These are phyloP conservation scores for Sergeia podlipaevii DNA, from an alignment of 208 protist genomes.

Conservation along the genomic window DNA sequence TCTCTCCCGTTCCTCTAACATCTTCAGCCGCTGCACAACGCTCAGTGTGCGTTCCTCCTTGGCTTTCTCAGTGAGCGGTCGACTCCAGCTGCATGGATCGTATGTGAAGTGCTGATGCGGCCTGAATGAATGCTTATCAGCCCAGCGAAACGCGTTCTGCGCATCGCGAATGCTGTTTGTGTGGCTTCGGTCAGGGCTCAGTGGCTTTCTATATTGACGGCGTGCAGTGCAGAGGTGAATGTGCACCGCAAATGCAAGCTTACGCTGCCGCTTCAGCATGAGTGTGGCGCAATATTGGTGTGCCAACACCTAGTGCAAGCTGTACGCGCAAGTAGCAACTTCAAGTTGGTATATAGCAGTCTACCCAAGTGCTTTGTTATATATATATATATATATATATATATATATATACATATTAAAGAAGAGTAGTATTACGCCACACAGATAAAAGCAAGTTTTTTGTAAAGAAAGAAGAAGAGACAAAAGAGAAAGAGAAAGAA, in stretches of 20 bases:
- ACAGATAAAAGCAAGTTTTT: no score
- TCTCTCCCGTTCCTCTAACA: constrained; percentile 26
- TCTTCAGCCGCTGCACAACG: constrained; percentile 44
- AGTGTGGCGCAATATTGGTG: constrained; percentile 4
- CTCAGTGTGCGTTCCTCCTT: constrained; percentile 29
- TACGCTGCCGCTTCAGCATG: background rate
- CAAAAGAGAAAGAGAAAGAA: no score
- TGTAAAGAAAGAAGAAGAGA: no score
- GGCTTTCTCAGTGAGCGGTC: constrained; percentile 38
- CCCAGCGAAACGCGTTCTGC: constrained; percentile 75
- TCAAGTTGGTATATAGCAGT: background rate
- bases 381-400: no score
- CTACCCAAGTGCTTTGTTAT: background rate
- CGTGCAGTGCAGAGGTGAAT: background rate
- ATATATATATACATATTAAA: no score
- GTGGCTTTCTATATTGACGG: background rate
- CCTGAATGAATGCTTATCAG: constrained; percentile 47
- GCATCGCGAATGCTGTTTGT: constrained; percentile 68
- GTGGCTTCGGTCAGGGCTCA: constrained; percentile 60
- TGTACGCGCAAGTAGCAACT: background rate
- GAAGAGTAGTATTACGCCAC: no score
- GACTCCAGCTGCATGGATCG: constrained; percentile 75
- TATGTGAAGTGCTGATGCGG: constrained; percentile 85
- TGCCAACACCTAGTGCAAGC: constrained; percentile 3
- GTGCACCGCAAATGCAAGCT: background rate